phyloP scores from a whole-genome alignment of 192 early-diverging fungal species.

The Coemansia sp. region DNA sequence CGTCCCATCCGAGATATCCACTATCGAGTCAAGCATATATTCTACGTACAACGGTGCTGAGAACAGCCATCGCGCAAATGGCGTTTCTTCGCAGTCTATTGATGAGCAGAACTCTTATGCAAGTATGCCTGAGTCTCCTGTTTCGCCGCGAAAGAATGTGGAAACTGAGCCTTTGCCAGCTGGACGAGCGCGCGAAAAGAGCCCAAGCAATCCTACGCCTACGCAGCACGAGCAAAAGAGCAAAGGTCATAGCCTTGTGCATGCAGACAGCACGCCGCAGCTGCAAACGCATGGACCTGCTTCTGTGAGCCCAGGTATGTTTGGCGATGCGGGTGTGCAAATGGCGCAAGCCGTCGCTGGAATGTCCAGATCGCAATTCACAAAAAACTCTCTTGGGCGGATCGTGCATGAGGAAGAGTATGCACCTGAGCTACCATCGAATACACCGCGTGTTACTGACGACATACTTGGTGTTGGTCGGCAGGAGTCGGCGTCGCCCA shows the following conservation, averaged over 20 bases:
- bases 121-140: slow-evolving; percentile 40
- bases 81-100: slow-evolving; percentile 32
- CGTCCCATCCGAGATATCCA: slow-evolving; percentile 48
- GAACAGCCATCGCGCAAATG: slow-evolving; percentile 17
- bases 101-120: slow-evolving; percentile 43
- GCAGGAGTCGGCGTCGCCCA: slow-evolving; percentile 10
- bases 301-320: not conserved
- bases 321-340: slow-evolving; percentile 8
- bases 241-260: not conserved
- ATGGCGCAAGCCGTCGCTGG: slow-evolving; percentile 10
- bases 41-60: slow-evolving; percentile 38
- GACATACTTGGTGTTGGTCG: slow-evolving; percentile 54
- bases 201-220: not conserved
- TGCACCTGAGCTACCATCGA: slow-evolving; percentile 33
- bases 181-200: not conserved
- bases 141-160: slow-evolving; percentile 7
- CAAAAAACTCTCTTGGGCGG: slow-evolving; percentile 50
- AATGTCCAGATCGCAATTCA: slow-evolving; percentile 37
- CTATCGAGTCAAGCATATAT: slow-evolving; percentile 53
- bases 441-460: slow-evolving; percentile 52
- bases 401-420: slow-evolving; percentile 54
- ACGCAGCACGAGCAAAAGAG: not conserved
- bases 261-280: slow-evolving; percentile 7
- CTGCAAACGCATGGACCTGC: not conserved
- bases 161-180: not conserved